Base-by-base conservation (phyloP, 345 rosid species). In the Eucalyptus lansdowneana region DNA sequence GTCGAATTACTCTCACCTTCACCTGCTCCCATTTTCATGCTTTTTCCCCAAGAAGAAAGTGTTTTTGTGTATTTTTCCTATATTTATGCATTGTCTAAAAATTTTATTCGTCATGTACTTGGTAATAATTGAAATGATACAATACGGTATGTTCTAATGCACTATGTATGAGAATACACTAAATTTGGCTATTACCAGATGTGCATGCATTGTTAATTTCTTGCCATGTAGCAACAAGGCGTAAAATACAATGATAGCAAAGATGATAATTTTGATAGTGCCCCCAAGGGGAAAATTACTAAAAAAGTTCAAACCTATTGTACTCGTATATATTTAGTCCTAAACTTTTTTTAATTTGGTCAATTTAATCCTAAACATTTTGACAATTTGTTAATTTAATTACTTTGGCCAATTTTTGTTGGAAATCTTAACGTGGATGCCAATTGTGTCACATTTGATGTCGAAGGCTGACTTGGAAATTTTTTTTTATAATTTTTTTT, bases 391-490 rank as follows among this genome's bases (percentile, higher is more conserved):
- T 22, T 5, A 56, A 24, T 56, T 56, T 56, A 56, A 16, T 56
- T 24, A 24, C 6, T 56, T 24, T 24, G 29, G 13, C 13, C 19
- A 56, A 56, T 56, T 56, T 56, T 56, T 56, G 29, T 11, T 56
- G 13, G 62, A 56, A 56, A 56, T 56, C 4, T 2, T 56, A 24
- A 56, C 3, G 1, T 56, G 62, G 29, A 56, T 24, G 29, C 6
- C 19, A 10, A 56, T 2, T 0, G 0, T 24, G 62, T 56, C 24
- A 56, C 6, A 24, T 56, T 24, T 22, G 62, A 22, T 56, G 62
- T 56, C 0, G 3, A 3, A 1, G 10, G 12, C 1, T 56, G 6
- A 56, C 29, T 22, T 24, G 29, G 13, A 56, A 56, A 0, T 56
- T 56, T 56, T 56, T 56, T 53, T 14, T 14, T 50, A 51, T 51